Evolutionary conservation across 2,329 filamentous ascomycete genomes (phyloP), one percentile per base, ranked within the genome.

Genomic region (Orbilia oligospora): DNA sequence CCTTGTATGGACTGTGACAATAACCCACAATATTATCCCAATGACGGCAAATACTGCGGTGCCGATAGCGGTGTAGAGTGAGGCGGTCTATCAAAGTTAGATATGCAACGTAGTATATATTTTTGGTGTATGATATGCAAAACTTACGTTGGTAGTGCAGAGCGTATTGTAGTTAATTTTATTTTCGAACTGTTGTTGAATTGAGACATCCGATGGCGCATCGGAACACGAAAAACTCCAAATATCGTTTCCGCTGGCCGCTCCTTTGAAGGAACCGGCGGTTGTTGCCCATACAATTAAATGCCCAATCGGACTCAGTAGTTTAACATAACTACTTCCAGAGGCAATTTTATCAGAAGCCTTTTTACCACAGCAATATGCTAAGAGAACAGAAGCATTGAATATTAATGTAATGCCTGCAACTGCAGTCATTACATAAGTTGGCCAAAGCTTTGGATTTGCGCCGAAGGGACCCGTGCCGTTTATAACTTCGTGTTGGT

Each of bases 391-490:
- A 44, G 20, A 16, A 1, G 46, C 33, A 38, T 78, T 78, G 55
- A 65, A 78, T 49, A 78, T 49, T 16, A 78, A 38, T 1, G 68
- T 78, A 16, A 64, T 3, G 0, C 24, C 61, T 4, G 61, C 68
- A 14, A 72, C 75, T 3, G 41, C 27, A 10, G 68, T 55, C 75
- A 78, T 71, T 6, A 78, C 75, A 22, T 72, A 72, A 1, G 75
- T 78, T 8, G 75, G 75, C 75, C 75, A 78, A 14, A 78, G 75
- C 20, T 78, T 78, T 9, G 75, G 75, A n/a, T 78, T 78, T 30
- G 75, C 16, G 5, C 75, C 75, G 33, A 78, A 78, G 14, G 75
- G 75, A 8, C 75, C 75, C 0, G 64, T 58, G 27, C 75, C 75
- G 63, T 78, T 78, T 38, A 78, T 41, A 24, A 58, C 48, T 58